These are phyloP conservation scores for Phellopilus nigrolimitatus DNA, from an alignment of 1,284 basidiomycete species.

Conservation along the genomic window DNA sequence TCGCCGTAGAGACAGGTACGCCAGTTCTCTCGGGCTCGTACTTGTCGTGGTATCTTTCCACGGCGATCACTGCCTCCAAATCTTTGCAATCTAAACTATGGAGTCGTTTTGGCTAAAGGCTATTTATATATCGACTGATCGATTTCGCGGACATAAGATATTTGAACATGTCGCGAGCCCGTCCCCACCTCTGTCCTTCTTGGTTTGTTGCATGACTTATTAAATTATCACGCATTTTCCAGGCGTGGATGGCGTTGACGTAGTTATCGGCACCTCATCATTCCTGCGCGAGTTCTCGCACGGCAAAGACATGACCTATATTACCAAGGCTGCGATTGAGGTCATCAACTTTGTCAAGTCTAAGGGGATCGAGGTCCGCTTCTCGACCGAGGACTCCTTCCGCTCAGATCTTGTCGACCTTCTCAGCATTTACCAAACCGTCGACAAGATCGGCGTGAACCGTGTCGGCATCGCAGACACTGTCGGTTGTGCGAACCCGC, in stretches of 20 bases:
- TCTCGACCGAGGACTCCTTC: conserved; percentile 99
- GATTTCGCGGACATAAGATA: not conserved
- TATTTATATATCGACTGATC: conserved; percentile 5
- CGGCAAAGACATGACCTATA: conserved; percentile 99
- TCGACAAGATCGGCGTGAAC: conserved; percentile 99
- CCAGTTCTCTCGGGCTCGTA: no score
- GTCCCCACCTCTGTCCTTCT: no score
- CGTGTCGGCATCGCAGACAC: conserved; percentile 99
- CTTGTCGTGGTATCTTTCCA: not conserved
- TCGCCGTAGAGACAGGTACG: conserved; percentile 96
- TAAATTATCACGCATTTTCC: conserved; percentile 8
- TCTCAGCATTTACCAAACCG: conserved; percentile 97
- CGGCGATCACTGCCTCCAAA: conserved; percentile 2
- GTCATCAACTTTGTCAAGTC: conserved; percentile 99
- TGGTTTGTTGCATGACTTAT: no score
- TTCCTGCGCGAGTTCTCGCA: conserved; percentile 99
- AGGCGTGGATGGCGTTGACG: conserved; percentile 99
- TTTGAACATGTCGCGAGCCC: no score
- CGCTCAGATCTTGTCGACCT: conserved; percentile 99
- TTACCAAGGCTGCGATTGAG: conserved; percentile 98
- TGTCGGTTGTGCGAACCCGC: conserved; percentile 97
- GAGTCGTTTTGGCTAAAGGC: conserved; percentile 12
- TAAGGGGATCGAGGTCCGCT: conserved; percentile 99
- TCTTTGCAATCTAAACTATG: conserved; percentile 9
- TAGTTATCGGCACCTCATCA: conserved; percentile 98